phyloP scores from a whole-genome alignment of 2,329 filamentous ascomycete genomes.

The Diplocarpon rosae region DNA sequence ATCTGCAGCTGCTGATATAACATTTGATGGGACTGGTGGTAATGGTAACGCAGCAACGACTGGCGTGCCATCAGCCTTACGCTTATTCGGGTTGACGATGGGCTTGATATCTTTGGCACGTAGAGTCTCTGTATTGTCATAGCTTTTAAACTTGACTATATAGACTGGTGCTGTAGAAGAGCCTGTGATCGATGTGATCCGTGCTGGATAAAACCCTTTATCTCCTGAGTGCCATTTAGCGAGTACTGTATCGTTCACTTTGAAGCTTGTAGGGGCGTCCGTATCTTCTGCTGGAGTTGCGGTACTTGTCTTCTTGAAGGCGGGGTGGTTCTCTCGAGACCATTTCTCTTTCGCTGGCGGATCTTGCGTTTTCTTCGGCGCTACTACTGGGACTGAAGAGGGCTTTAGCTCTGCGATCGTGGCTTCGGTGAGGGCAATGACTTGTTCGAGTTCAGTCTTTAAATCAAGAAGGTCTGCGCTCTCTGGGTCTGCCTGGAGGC shows the following conservation, averaged over 20 bases:
- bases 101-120: conserved; percentile 76
- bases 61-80: conserved; percentile 73
- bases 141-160: conserved; percentile 89
- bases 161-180: conserved; percentile 87
- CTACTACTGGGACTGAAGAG: conserved; percentile 31
- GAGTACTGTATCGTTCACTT: conserved; percentile 80
- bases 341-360: conserved; percentile 58
- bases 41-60: conserved; percentile 33
- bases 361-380: conserved; percentile 33
- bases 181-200: conserved; percentile 88
- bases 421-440: conserved; percentile 69
- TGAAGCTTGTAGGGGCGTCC: conserved; percentile 48
- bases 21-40: conserved; percentile 30
- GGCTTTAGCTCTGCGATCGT: conserved; percentile 72
- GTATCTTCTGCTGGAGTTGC: conserved; percentile 38
- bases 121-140: conserved; percentile 73
- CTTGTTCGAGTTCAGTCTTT: conserved; percentile 69
- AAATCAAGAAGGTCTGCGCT: conserved; percentile 69
- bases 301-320: conserved; percentile 51
- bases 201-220: conserved; percentile 80
- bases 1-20: conserved; percentile 33
- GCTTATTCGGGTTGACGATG: conserved; percentile 60
- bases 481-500: conserved; percentile 69
- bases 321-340: conserved; percentile 71
- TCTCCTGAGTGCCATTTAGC: conserved; percentile 89